Percentiles rank a stretch among this genome's conserved stretches.
Conservation (phyloP, 75 land plant species). For the Chamaecyparis obtusa region DNA sequence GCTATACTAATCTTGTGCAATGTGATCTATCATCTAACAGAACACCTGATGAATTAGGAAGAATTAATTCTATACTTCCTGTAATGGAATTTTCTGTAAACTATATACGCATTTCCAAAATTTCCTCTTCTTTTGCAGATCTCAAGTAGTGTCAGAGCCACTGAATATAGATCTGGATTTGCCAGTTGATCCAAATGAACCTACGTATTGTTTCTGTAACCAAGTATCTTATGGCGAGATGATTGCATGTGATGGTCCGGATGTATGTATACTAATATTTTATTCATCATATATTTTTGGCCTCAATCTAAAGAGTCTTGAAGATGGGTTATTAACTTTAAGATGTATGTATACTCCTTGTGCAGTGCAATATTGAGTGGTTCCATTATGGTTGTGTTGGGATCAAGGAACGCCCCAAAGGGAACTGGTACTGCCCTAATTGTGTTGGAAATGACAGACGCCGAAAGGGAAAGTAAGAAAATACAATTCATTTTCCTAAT, state of each 20-base stretch:
- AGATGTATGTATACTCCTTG: slow-evolving; percentile 9
- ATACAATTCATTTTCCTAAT: neutral
- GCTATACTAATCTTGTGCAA: neutral
- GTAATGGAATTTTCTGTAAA: neutral
- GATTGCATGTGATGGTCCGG: slow-evolving; percentile 94
- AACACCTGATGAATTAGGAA: neutral
- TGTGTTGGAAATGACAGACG: slow-evolving; percentile 58
- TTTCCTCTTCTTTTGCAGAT: slow-evolving; percentile 35
- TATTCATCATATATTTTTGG: neutral
- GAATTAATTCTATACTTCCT: neutral
- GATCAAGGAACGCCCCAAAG: slow-evolving; percentile 85
- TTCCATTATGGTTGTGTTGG: slow-evolving; percentile 97
- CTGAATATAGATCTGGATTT: slow-evolving; percentile 74
- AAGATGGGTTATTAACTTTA: neutral
- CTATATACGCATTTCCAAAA: neutral
- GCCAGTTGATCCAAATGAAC: slow-evolving; percentile 99
- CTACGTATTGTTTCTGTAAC: slow-evolving; percentile 93
- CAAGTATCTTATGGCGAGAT: slow-evolving; percentile 96
- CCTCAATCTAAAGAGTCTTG: neutral
- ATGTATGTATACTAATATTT: slow-evolving; percentile 36
- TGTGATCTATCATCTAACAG: neutral
- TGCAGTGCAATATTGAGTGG: slow-evolving; percentile 99
- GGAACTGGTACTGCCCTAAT: slow-evolving; percentile 93
- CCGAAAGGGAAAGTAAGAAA: slow-evolving; percentile 47
- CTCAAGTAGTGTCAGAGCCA: slow-evolving; percentile 37